Percentiles rank a stretch among this genome's conserved stretches.
Evolutionary conservation across 495 filamentous ascomycete genomes (phyloP).

Genomic region (Jackrogersella minutella): DNA sequence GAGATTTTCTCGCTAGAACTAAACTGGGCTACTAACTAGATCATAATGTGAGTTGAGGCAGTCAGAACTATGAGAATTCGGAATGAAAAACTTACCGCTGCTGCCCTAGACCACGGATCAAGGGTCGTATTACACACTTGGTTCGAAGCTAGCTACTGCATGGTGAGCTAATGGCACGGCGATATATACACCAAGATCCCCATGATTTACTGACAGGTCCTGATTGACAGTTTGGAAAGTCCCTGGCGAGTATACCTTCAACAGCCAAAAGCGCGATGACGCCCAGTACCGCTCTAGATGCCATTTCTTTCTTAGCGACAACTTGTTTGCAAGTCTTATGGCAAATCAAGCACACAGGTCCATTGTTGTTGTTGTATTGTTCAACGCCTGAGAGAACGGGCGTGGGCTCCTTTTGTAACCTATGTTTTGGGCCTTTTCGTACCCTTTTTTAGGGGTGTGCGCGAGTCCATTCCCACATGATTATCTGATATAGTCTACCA

Average conservation of each 20-base stretch:
- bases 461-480: neutral
- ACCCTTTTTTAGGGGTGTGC: too few species aligned
- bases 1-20: conserved; percentile 59
- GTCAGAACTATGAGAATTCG: neutral
- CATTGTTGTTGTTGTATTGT: too few species aligned
- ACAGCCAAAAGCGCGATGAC: conserved; percentile 15
- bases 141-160: conserved; percentile 47
- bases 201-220: conserved; percentile 22
- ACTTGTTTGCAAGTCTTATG: neutral
- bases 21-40: conserved; percentile 40
- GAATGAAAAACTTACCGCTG: conserved; percentile 45
- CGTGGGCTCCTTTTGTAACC: too few species aligned
- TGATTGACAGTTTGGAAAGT: conserved; percentile 37
- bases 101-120: conserved; percentile 49
- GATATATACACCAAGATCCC: neutral
- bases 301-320: conserved; percentile 3
- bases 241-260: conserved; percentile 15
- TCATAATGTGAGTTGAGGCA: neutral
- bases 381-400: too few species aligned
- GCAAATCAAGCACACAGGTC: neutral
- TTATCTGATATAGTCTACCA: conserved; percentile 8
- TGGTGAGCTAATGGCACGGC: neutral
- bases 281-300: neutral
- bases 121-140: conserved; percentile 53
- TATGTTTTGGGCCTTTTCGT: too few species aligned